Base-by-base conservation (phyloP, 2,329 filamentous ascomycete genomes). In the Trichophyton benhamiae region DNA sequence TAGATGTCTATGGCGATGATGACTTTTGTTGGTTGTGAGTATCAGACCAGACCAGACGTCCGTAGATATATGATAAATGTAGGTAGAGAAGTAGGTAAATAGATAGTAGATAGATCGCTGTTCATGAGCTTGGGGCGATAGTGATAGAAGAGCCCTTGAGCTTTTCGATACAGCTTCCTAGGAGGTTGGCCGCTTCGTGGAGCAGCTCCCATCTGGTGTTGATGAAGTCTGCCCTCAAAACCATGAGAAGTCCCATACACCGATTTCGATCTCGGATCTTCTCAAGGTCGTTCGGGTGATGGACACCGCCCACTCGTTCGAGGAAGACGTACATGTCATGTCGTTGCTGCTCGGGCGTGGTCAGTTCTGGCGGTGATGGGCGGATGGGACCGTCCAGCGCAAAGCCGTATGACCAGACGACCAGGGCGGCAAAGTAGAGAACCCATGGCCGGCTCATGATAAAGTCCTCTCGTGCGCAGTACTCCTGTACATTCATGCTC, bases 351-450 rank as follows among this genome's bases (percentile, higher is more conserved):
- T 84, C 81, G 57, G 80, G 79, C 0, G 79, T 86, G 42, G 72
- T 74, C 61, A 88, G 83, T 77, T 75, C 67, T 11, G 57, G 57
- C 7, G 20, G 20, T 60, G 75, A 71, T 11, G 74, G 67, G 1
- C 75, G 69, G 62, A 88, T 83, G 0, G 90, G 83, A 0, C 94
- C 94, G 67, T 97, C 94, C 20, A 95, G 78, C 0, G 92, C 91
- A 71, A 86, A 96, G 1, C 91, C 92, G 69, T 97, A 99, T 63
- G 86, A 90, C 94, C 94, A 99, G 0, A 97, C 88, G 22, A 96
- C 89, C 13, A 99, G 80, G 0, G 87, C 86, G 0, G 94, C 89
- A 70, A 96, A 95, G 74, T 96, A 99, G 59, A 97, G 79, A 9
- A 96, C 91, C 92, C 94, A 99, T 0, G 92, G 89, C 15, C 94